Evolutionary conservation across 1,284 basidiomycete species (phyloP).

Genomic region (Mycena citricolor): DNA sequence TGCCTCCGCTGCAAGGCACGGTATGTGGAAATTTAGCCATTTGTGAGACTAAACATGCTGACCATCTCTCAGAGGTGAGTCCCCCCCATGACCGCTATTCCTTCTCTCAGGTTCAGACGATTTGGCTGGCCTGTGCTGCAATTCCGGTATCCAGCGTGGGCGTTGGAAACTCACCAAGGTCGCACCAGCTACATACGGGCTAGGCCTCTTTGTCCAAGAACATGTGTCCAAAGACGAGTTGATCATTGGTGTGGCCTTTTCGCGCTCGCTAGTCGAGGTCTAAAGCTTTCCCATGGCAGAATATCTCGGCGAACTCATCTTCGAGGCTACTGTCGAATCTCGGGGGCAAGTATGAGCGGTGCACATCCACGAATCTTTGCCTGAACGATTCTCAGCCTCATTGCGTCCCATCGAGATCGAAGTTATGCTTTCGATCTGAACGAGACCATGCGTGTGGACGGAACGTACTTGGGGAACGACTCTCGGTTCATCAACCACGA

Average conservation of each 20-base stretch:
- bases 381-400: conserved; percentile 13
- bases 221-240: conserved; percentile 39
- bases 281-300: conserved; percentile 35
- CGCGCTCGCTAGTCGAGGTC: background rate
- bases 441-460: conserved; percentile 39
- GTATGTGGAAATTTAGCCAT: conserved; percentile 24
- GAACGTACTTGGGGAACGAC: conserved; percentile 50
- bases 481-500: conserved; percentile 57
- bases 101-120: conserved; percentile 27
- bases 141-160: conserved; percentile 44
- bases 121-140: conserved; percentile 35
- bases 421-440: conserved; percentile 51
- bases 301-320: conserved; percentile 59
- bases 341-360: conserved; percentile 14
- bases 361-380: background rate
- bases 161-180: conserved; percentile 45
- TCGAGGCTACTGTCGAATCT: conserved; percentile 36
- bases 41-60: background rate
- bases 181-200: conserved; percentile 41
- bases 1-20: conserved; percentile 39
- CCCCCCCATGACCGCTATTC: background rate
- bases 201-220: conserved; percentile 53
- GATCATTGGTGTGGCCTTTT: conserved; percentile 43
- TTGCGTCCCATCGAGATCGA: conserved; percentile 30
- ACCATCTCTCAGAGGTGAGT: conserved; percentile 1